These are phyloP conservation scores for Colletotrichum cuscutae DNA, from an alignment of 2,329 filamentous ascomycete species.

Conservation along the genomic window DNA sequence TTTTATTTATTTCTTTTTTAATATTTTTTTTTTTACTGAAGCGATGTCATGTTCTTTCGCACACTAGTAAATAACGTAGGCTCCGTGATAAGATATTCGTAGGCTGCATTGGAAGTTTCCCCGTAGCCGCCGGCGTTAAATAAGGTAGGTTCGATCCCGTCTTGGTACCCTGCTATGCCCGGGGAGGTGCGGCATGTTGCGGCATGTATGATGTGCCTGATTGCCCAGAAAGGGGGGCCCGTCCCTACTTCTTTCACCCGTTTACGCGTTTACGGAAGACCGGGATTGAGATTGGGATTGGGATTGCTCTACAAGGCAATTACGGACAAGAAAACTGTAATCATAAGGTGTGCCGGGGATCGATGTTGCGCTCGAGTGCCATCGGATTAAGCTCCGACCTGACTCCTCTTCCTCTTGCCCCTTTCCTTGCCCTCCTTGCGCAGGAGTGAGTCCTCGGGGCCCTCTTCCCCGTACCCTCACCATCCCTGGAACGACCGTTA, in stretches of 20 bases:
- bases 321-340: background rate
- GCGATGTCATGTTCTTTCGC: background rate
- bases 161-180: background rate
- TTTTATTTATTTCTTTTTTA: too few relatives aligned
- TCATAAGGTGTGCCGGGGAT: background rate
- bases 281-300: background rate
- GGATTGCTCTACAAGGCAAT: background rate
- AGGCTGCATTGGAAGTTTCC: background rate
- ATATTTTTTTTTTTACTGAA: background rate
- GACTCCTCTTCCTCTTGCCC: background rate
- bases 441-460: background rate
- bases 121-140: background rate
- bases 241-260: background rate
- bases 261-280: too few relatives aligned
- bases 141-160: background rate
- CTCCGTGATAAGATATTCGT: background rate
- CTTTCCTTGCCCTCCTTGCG: background rate
- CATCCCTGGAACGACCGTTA: background rate
- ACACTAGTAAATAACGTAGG: too few relatives aligned
- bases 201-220: background rate
- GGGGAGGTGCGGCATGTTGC: too few relatives aligned
- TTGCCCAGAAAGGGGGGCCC: background rate
- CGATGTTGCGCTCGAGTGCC: background rate
- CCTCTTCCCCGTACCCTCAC: background rate
- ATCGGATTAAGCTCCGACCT: slow-evolving; percentile 16